Conservation (phyloP, 1,139 yeast genomes). For the Yamadazyma spencermartinsiae region DNA sequence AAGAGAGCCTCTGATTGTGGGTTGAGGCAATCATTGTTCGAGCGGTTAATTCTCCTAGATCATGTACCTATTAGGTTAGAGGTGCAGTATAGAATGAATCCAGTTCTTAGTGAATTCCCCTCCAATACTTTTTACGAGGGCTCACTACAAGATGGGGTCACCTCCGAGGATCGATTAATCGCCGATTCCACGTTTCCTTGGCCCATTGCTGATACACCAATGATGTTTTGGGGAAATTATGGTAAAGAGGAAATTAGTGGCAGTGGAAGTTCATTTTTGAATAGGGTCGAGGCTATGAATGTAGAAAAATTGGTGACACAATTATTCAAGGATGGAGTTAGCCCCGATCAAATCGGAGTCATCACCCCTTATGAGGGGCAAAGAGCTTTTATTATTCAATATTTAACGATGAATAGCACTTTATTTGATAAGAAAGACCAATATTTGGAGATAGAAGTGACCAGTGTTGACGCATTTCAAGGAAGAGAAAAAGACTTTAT, state of each 20-base stretch:
- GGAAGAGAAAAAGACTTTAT: slow-evolving; percentile 94
- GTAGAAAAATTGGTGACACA: slow-evolving; percentile 78
- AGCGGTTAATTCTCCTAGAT: slow-evolving; percentile 80
- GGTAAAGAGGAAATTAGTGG: slow-evolving; percentile 88
- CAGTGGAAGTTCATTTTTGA: slow-evolving; percentile 81
- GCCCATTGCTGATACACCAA: slow-evolving; percentile 81
- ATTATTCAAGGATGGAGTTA: slow-evolving; percentile 76
- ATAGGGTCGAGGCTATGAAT: slow-evolving; percentile 88
- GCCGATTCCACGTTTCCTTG: slow-evolving; percentile 72
- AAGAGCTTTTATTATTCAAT: slow-evolving; percentile 76
- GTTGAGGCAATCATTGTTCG: slow-evolving; percentile 79
- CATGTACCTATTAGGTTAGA: slow-evolving; percentile 84
- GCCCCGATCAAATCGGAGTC: slow-evolving; percentile 83
- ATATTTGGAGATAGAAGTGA: slow-evolving; percentile 78
- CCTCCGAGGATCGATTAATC: slow-evolving; percentile 66
- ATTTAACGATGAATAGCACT: slow-evolving; percentile 74
- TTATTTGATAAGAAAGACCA: slow-evolving; percentile 57
- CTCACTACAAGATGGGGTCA: slow-evolving; percentile 86
- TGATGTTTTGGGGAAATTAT: slow-evolving; percentile 94
- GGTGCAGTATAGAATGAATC: slow-evolving; percentile 96
- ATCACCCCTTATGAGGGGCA: slow-evolving; percentile 96
- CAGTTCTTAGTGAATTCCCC: slow-evolving; percentile 81
- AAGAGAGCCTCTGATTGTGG: slow-evolving; percentile 85
- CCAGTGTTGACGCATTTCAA: slow-evolving; percentile 94
- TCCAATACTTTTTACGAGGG: slow-evolving; percentile 95